These are phyloP conservation scores for Citrus glauca DNA, from an alignment of 345 rosid genomes.

Conservation along the genomic window DNA sequence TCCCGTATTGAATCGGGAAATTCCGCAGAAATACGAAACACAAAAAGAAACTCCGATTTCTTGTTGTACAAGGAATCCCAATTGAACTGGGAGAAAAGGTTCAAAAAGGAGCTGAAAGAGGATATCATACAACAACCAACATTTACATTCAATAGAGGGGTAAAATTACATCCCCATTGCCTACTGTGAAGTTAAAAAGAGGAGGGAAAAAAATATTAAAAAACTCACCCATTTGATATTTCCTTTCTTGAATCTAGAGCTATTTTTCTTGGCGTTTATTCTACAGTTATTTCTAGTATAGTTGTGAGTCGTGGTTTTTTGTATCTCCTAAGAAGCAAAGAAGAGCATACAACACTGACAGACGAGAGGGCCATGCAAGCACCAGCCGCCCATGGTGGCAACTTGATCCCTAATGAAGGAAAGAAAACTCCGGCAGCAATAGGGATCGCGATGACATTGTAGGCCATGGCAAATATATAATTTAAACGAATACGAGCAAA, in stretches of 20 bases:
- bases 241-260: conserved; percentile 2
- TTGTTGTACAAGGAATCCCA: neutral
- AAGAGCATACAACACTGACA: conserved; percentile 97
- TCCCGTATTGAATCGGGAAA: too few species aligned
- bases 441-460: conserved; percentile 80
- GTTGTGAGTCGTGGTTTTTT: conserved; percentile 91
- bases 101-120: neutral
- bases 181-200: neutral
- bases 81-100: neutral
- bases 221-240: conserved; percentile 11
- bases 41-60: neutral
- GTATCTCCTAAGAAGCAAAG: conserved; percentile 87
- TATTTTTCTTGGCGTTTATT: conserved; percentile 26
- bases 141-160: conserved; percentile 32
- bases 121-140: conserved; percentile 18
- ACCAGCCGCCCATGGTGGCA: conserved; percentile 99
- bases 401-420: conserved; percentile 53
- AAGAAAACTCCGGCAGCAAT: conserved; percentile 87
- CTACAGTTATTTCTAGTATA: conserved; percentile 75
- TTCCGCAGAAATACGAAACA: neutral
- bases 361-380: conserved; percentile 98
- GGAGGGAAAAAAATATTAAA: neutral
- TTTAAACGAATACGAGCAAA: conserved; percentile 75
- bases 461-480: conserved; percentile 91
- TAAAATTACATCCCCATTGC: conserved; percentile 16